Percentiles rank a stretch among this genome's conserved stretches.
Evolutionary conservation across 1,284 basidiomycete species (phyloP).

Genomic region (Sanghuangporus weigelae): DNA sequence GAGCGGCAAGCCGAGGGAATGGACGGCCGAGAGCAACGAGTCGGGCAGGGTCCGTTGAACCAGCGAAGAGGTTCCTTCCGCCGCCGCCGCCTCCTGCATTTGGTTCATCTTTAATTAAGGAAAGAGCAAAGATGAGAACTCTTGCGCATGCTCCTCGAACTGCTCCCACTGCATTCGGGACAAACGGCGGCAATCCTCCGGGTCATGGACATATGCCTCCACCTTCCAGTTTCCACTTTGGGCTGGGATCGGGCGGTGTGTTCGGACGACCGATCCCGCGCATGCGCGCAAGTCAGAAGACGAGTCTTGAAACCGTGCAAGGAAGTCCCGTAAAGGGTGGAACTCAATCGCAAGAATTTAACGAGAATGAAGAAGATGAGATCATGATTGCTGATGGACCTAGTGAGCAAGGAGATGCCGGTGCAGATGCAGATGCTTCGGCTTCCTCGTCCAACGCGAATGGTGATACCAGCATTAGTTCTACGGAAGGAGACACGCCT

Average conservation of each 20-base stretch:
- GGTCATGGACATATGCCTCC: background rate
- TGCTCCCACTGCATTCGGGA: background rate
- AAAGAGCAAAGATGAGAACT: background rate
- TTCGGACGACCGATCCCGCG: constrained; percentile 12
- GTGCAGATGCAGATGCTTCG: background rate
- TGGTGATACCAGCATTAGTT: background rate
- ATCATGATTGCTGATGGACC: constrained; percentile 10
- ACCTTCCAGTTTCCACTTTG: background rate
- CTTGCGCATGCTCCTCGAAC: background rate
- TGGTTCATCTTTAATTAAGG: background rate
- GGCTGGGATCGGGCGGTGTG: background rate
- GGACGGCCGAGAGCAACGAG: background rate
- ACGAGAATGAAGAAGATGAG: constrained; percentile 23
- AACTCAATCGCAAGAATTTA: constrained; percentile 16
- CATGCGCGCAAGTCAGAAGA: constrained; percentile 54
- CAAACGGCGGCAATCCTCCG: background rate
- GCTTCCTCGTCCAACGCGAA: background rate
- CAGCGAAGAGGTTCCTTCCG: constrained; percentile 2
- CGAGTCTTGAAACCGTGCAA: constrained; percentile 52
- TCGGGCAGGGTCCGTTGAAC: constrained; percentile 9
- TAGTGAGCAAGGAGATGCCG: constrained; percentile 11
- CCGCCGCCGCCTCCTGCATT: constrained; percentile 9
- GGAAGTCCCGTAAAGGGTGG: constrained; percentile 55
- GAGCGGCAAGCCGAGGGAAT: background rate
- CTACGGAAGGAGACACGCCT: background rate